Evolutionary conservation across 805 yeast species (phyloP).

Genomic region (Pichia cabralensis): DNA sequence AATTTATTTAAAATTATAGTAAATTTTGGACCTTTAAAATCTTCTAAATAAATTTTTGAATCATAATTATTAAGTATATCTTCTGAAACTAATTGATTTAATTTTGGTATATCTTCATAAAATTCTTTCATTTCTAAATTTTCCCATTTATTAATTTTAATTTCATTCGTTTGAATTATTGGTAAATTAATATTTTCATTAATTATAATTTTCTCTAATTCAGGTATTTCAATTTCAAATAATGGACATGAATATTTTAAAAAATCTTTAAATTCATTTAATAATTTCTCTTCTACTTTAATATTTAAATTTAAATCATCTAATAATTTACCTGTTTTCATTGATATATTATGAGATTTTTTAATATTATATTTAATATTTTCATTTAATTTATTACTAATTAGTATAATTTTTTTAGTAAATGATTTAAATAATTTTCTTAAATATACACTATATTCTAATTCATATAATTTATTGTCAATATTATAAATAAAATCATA

Average conservation of each 20-base stretch:
- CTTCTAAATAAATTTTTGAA: slow-evolving; percentile 3
- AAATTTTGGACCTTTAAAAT: slow-evolving; percentile 12
- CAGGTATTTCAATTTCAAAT: slow-evolving; percentile 31
- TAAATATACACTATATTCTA: slow-evolving; percentile 12
- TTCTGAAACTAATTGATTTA: slow-evolving; percentile 27
- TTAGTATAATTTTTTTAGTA: slow-evolving; percentile 31
- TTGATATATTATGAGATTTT: slow-evolving; percentile 43
- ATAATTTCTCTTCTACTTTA: slow-evolving; percentile 21
- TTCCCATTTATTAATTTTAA: slow-evolving; percentile 39
- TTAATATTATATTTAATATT: slow-evolving; percentile 27
- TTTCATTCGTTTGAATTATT: slow-evolving; percentile 14
- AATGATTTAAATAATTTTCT: slow-evolving; percentile 32
- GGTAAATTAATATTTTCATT: slow-evolving; percentile 18
- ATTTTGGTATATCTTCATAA: slow-evolving; percentile 44
- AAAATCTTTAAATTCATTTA: slow-evolving; percentile 35
- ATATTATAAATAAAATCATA: slow-evolving; percentile 29
- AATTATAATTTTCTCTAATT: slow-evolving; percentile 20
- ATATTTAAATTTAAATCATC: slow-evolving; percentile 23
- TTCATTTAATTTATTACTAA: slow-evolving; percentile 28
- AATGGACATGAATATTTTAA: slow-evolving; percentile 34
- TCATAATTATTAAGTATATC: slow-evolving; percentile 9
- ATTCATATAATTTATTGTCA: slow-evolving; percentile 1
- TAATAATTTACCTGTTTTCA: slow-evolving; percentile 54
- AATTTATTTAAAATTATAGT: slow-evolving; percentile 10
- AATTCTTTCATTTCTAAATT: slow-evolving; percentile 55